These are phyloP conservation scores for Tetrapisispora fleetii DNA, from an alignment of 805 yeast species.

Conservation along the genomic window DNA sequence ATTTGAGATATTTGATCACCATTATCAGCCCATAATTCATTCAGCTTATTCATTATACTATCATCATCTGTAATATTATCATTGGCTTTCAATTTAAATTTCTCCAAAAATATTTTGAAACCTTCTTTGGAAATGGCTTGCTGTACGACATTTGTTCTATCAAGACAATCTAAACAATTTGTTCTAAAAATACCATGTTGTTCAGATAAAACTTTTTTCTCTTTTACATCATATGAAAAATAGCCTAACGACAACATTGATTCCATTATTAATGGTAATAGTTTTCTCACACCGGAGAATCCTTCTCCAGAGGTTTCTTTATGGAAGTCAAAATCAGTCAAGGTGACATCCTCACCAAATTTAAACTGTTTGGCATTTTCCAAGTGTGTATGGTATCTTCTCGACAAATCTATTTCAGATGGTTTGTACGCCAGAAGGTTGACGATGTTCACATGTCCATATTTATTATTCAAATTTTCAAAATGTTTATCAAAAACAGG, in stretches of 20 bases:
- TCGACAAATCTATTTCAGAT: conserved; percentile 62
- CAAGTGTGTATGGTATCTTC: conserved; percentile 54
- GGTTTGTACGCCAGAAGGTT: conserved; percentile 73
- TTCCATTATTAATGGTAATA: conserved; percentile 52
- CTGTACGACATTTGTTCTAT: conserved; percentile 82
- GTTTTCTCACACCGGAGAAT: conserved; percentile 68
- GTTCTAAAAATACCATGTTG: conserved; percentile 89
- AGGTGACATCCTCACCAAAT: conserved; percentile 31
- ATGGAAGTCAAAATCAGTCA: conserved; percentile 90
- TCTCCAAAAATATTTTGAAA: conserved; percentile 42
- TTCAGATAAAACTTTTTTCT: conserved; percentile 47
- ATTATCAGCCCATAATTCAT: conserved; percentile 93
- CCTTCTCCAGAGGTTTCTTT: conserved; percentile 83
- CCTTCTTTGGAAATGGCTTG: conserved; percentile 71
- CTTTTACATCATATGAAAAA: conserved; percentile 56
- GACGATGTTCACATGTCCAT: conserved; percentile 79
- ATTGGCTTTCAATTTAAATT: conserved; percentile 27
- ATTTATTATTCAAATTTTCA: conserved; percentile 52
- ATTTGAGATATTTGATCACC: conserved; percentile 95
- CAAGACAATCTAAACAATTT: conserved; percentile 89
- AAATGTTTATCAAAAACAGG: conserved; percentile 84
- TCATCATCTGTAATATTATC: conserved; percentile 28
- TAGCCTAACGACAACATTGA: conserved; percentile 73
- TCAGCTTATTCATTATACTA: conserved; percentile 62
- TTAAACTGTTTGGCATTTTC: conserved; percentile 29